Conservation (phyloP, 169 alveolate species). For the Toxoplasma gondii region DNA sequence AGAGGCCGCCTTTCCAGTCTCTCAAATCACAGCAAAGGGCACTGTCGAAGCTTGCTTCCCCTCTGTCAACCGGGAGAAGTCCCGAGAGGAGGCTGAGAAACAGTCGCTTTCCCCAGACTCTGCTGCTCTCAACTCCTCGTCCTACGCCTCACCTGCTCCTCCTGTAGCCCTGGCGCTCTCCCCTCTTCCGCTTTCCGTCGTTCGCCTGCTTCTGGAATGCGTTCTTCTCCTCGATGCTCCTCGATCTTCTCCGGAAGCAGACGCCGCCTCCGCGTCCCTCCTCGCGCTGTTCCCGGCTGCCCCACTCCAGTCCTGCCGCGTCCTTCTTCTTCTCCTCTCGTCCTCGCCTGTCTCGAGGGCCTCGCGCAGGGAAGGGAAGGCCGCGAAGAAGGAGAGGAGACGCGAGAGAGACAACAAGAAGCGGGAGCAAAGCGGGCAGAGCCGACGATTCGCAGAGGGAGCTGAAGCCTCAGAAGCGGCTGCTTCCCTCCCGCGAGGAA, state of each 20-base stretch:
- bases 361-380: not conserved
- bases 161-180: not conserved
- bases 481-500: no score
- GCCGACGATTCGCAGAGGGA: no score
- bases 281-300: no score
- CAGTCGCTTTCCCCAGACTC: not conserved
- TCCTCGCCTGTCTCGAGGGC: not conserved
- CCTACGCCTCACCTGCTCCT: not conserved
- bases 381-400: not conserved
- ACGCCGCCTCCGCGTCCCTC: no score
- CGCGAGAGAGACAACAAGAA: not conserved
- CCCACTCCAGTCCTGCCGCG: not conserved
- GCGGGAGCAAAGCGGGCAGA: not conserved
- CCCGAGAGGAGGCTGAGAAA: not conserved
- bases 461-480: no score
- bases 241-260: not conserved
- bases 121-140: not conserved
- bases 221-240: not conserved
- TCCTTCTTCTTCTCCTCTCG: not conserved
- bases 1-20: not conserved
- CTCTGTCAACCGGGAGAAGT: not conserved
- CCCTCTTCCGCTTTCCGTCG: not conserved
- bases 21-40: not conserved
- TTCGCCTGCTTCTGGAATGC: not conserved
- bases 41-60: not conserved